Evolutionary conservation across 305 asterid species (phyloP), one percentile per base, ranked within the genome.

Genomic region (Fraxinus nigra): DNA sequence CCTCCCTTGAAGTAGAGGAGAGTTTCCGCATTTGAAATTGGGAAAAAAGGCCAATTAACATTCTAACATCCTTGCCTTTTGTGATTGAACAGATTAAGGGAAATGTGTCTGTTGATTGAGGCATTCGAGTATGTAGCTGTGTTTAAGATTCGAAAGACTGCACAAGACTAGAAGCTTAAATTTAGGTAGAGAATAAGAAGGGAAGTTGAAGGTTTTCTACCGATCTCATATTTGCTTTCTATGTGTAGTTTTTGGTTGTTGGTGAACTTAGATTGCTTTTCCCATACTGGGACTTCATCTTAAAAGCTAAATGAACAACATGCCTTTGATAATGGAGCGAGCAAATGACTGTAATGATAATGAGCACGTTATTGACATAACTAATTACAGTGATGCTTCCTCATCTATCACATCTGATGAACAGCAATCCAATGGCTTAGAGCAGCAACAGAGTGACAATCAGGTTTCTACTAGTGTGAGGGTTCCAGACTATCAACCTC

Each of bases 341-440:
- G 80, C 87, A 22, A 88, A 86, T 78, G 87, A 76, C 79, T 85
- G 16, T 69, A 77, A 80, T 38, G 87, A 69, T 72, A 80, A 40
- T 56, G 93, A 90, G 79, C 97, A 93, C 77, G 84, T 90, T 7
- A 90, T 94, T 85, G 97, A 94, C 87, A 89, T 96, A 78, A 69
- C 94, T 37, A 90, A 88, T 77, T 90, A 87, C 77, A 87, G 87
- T 40, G 87, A 84, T 65, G 92, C 91, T 40, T 84, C 97, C 77
- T 93, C 92, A 24, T 89, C 97, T 16, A 84, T 82, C 85, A 80
- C 90, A 51, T 82, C 93, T 79, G 90, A 87, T 65, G 94, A 90
- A 69, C 85, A 90, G 84, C 86, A 85, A 16, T 61, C 90, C 20
- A 84, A 63, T 85, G 86, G 72, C 78, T 40, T 88, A 84, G 92